Base-by-base conservation (phyloP, 2,329 filamentous ascomycete genomes). In the Dactylellina drechsleri region DNA sequence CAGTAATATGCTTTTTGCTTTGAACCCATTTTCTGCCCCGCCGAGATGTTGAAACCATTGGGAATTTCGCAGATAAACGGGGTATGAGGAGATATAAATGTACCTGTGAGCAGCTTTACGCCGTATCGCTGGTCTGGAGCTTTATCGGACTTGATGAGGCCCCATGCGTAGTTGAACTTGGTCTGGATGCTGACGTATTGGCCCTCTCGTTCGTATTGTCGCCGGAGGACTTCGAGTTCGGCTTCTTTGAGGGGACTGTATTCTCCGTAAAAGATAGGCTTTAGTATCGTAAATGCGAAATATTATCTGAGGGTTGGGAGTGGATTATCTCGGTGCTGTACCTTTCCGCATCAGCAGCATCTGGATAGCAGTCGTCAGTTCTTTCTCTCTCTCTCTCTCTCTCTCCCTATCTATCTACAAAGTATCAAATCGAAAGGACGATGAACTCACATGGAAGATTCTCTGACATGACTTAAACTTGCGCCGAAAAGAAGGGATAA, bases 81-180 rank as follows among this genome's bases (percentile, higher is more conserved):
- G 47, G n/a, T 5, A 18, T 23, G 47, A 5, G 23, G 40, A 13
- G 13, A n/a, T 20, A 7, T 43, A 2, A 20, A 26, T 45, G 26
- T 77, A 77, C 78, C 78, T n/a, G 79, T 79, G 57, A 98, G 90
- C 40, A 98, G 88, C 78, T 92, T 92, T 77, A 98, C 93, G 80
- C 94, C 94, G 82, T 95, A 89, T 85, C 98, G 94, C 82, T 98
- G 94, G 80, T 99, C 93, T 81, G 86, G 83, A 78, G 95, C 92
- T 61, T 86, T 84, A 81, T 88, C 89, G 76, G 94, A 97, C 85
- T 98, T 99, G 80, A 99, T 97, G 78, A 99, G 87, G 78, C 95
- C 95, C 95, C 95, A 99, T 81, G 95, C 94, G 83, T 94, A 98
- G 88, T 99, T 99, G 88, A 99, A 99, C 82, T 98, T 98, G 76